Evolutionary conservation across 306 rosid species (phyloP).

Genomic region (Corylus avellana): DNA sequence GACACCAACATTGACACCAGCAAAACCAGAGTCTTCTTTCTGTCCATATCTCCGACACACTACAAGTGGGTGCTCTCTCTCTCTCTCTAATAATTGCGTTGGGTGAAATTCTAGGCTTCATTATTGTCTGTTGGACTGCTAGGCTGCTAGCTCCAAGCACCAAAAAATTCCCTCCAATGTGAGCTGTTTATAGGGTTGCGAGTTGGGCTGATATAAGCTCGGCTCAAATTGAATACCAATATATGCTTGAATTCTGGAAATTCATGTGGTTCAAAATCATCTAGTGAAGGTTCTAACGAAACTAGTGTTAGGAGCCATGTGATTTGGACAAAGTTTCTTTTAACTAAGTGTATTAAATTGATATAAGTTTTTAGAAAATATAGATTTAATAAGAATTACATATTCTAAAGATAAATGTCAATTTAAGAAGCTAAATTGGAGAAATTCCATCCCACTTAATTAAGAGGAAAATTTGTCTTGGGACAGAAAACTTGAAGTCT

Average conservation of each 20-base stretch:
- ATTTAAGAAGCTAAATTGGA: too few species aligned
- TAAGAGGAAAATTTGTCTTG: too few species aligned
- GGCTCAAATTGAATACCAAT: not conserved
- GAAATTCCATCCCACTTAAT: too few species aligned
- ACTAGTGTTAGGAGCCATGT: not conserved
- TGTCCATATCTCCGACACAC: constrained; percentile 86
- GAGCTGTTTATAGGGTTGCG: constrained; percentile 20
- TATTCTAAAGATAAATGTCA: too few species aligned
- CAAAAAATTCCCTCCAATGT: constrained; percentile 17
- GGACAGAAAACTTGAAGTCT: not conserved
- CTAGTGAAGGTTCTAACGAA: not conserved
- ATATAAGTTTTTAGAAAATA: too few species aligned
- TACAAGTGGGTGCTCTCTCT: constrained; percentile 52
- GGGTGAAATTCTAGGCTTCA: constrained; percentile 28
- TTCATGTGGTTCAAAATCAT: not conserved
- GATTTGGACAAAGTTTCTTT: too few species aligned
- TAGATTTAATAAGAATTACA: too few species aligned
- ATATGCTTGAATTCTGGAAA: not conserved
- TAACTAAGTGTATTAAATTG: too few species aligned
- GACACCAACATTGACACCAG: constrained; percentile 62
- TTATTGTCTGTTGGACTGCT: constrained; percentile 22
- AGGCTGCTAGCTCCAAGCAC: constrained; percentile 32
- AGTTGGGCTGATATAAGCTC: constrained; percentile 18
- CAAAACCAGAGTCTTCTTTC: constrained; percentile 74
- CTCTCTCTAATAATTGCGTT: constrained; percentile 45